phyloP scores from a whole-genome alignment of 805 yeast species.

The Metschnikowia picachoensis region DNA sequence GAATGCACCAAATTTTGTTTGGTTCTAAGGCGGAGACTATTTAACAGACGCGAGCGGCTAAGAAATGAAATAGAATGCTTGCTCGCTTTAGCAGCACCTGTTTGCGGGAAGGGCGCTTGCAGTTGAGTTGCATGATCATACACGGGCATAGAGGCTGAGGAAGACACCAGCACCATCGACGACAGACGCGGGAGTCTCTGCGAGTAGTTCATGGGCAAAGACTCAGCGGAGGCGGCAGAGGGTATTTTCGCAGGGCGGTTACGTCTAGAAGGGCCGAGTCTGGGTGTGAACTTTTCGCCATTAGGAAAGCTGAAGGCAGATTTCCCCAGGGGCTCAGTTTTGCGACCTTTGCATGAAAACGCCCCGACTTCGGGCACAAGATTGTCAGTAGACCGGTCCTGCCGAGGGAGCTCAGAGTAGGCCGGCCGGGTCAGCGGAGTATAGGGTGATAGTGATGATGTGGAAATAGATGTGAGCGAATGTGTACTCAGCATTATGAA shows the following conservation, averaged over 20 bases:
- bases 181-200: slow-evolving; percentile 5
- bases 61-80: background rate
- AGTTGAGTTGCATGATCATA: background rate
- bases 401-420: slow-evolving; percentile 3
- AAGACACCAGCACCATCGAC: slow-evolving; percentile 16
- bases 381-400: slow-evolving; percentile 34
- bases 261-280: slow-evolving; percentile 38
- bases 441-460: slow-evolving; percentile 1
- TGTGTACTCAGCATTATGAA: slow-evolving; percentile 12
- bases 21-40: slow-evolving; percentile 15
- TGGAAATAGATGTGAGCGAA: slow-evolving; percentile 11
- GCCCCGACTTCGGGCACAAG: slow-evolving; percentile 35
- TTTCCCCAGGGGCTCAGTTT: slow-evolving; percentile 15
- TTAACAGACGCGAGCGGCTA: slow-evolving; percentile 17
- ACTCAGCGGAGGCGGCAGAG: slow-evolving; percentile 3
- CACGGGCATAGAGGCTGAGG: background rate
- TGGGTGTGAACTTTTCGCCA: slow-evolving; percentile 51
- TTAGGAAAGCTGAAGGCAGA: slow-evolving; percentile 44
- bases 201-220: background rate
- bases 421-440: slow-evolving; percentile 3
- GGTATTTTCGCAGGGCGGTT: slow-evolving; percentile 33
- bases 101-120: background rate
- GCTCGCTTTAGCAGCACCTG: background rate
- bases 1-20: slow-evolving; percentile 21
- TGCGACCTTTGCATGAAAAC: slow-evolving; percentile 36